Evolutionary conservation across 2,329 filamentous ascomycete species (phyloP).

Genomic region (Albifimbria verrucaria): DNA sequence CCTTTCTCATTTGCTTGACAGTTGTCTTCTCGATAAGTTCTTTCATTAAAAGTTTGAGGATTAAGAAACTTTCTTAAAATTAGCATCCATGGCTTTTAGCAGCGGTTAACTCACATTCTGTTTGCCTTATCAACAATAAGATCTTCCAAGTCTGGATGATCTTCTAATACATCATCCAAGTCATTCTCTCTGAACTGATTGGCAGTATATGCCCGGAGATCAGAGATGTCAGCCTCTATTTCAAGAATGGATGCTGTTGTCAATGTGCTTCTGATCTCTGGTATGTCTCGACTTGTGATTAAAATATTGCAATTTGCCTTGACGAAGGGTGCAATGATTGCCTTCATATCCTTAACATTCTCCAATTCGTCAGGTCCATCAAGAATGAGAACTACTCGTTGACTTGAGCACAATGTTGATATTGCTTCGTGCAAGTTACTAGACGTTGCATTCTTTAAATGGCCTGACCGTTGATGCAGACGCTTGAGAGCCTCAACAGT

Average conservation of each 20-base stretch:
- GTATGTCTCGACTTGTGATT: neutral
- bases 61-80: neutral
- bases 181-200: neutral
- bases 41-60: neutral
- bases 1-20: neutral
- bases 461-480: too few relatives aligned
- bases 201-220: neutral
- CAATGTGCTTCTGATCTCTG: neutral
- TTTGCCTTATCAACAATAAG: neutral
- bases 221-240: neutral
- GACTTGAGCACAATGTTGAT: neutral
- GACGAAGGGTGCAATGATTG: neutral
- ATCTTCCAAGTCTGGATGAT: neutral
- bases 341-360: neutral
- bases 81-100: neutral
- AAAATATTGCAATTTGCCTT: neutral
- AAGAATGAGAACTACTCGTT: neutral
- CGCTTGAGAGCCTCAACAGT: neutral
- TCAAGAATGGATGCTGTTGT: neutral
- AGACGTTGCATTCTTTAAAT: neutral
- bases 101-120: neutral
- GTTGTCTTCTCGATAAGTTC: neutral
- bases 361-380: neutral
- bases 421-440: neutral
- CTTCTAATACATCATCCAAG: neutral